Evolutionary conservation across 1,139 yeast genomes (phyloP).

Genomic region (Saccharomyces hybrid): DNA sequence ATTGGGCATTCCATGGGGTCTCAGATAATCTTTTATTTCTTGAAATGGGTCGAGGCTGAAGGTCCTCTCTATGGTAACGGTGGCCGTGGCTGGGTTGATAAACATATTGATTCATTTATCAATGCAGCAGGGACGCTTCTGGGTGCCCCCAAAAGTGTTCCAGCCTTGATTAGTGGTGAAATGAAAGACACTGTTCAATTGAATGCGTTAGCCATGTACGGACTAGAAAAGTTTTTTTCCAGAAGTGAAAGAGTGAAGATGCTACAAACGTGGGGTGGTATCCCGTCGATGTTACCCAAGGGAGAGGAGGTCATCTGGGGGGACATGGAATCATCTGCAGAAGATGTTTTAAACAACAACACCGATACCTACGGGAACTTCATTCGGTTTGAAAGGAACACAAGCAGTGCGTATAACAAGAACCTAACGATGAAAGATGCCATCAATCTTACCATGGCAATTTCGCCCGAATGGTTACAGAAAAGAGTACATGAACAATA

Average conservation of each 20-base stretch:
- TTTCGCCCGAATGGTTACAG: constrained; percentile 70
- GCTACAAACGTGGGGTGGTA: constrained; percentile 83
- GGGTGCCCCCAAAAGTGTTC: constrained; percentile 91
- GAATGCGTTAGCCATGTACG: constrained; percentile 87
- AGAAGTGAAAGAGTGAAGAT: constrained; percentile 81
- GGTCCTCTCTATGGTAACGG: constrained; percentile 81
- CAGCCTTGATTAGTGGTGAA: constrained; percentile 89
- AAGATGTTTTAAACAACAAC: constrained; percentile 40
- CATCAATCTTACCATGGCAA: constrained; percentile 54
- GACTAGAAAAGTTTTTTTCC: constrained; percentile 87
- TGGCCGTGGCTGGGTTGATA: constrained; percentile 80
- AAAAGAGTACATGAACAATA: constrained; percentile 60
- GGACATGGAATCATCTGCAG: constrained; percentile 42
- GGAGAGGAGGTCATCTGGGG: constrained; percentile 95
- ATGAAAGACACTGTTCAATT: constrained; percentile 96
- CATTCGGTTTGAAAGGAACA: constrained; percentile 49
- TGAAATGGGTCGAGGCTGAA: constrained; percentile 92
- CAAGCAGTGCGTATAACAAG: constrained; percentile 36
- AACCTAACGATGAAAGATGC: constrained; percentile 62
- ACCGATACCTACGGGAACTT: constrained; percentile 59
- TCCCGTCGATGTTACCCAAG: constrained; percentile 92
- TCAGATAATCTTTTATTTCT: constrained; percentile 75
- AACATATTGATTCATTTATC: constrained; percentile 67
- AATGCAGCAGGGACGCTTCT: constrained; percentile 82
- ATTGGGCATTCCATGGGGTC: constrained; percentile 96